Conservation (phyloP, 495 filamentous ascomycete species). For the Staphylotrichum longicolle region DNA sequence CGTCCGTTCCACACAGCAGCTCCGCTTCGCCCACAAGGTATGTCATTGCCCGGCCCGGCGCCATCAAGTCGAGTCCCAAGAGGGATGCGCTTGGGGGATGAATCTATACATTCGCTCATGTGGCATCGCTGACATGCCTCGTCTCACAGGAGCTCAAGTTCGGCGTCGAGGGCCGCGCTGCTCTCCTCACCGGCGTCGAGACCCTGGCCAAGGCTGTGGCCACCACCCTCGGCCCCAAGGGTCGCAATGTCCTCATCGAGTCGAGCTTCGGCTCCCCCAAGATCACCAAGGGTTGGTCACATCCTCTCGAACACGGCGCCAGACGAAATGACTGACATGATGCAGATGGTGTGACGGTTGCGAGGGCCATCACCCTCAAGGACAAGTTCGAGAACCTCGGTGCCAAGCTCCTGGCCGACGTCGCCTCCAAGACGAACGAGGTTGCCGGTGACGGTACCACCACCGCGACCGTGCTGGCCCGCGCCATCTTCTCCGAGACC, state of each 20-base stretch:
- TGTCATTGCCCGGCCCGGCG: constrained; percentile 25
- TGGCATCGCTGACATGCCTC: constrained; percentile 11
- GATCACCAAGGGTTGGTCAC: constrained; percentile 89
- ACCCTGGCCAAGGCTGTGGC: constrained; percentile 95
- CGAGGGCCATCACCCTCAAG: constrained; percentile 86
- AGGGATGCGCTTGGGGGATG: background rate
- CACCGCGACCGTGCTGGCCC: constrained; percentile 92
- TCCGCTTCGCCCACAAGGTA: constrained; percentile 94
- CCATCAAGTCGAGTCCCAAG: background rate
- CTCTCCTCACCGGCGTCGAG: constrained; percentile 90
- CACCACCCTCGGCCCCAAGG: constrained; percentile 95
- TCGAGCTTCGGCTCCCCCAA: constrained; percentile 97
- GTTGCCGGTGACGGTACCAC: constrained; percentile 98
- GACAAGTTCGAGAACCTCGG: constrained; percentile 99
- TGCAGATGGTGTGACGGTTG: constrained; percentile 90
- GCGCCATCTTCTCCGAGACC: constrained; percentile 98
- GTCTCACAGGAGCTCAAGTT: constrained; percentile 85
- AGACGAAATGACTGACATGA: constrained; percentile 14
- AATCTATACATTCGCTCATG: constrained; percentile 22
- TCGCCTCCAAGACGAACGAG: constrained; percentile 99
- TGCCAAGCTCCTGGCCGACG: constrained; percentile 92
- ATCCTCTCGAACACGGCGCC: background rate
- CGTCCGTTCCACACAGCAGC: constrained; percentile 72
- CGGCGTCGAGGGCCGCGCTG: constrained; percentile 87
- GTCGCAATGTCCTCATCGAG: constrained; percentile 96